Conservation (phyloP, 2,329 filamentous ascomycete species). For the Colletotrichum navitas region DNA sequence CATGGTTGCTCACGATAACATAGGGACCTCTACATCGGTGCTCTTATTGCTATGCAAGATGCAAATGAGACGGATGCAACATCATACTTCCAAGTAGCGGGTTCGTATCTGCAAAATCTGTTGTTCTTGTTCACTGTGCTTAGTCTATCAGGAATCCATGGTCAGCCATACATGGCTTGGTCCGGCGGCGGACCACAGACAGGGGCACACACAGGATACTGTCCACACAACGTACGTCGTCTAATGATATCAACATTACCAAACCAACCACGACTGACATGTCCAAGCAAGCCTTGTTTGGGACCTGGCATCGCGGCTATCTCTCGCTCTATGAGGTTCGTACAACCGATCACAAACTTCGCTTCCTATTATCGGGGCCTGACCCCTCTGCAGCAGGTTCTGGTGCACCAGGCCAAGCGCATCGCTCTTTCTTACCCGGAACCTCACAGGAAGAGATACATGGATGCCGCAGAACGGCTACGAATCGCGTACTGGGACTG, state of each 20-base stretch:
- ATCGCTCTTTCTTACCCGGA: constrained; percentile 43
- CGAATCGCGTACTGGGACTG: constrained; percentile 69
- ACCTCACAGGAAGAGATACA: constrained; percentile 49
- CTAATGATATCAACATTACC: neutral
- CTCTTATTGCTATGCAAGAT: constrained; percentile 66
- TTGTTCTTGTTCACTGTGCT: neutral
- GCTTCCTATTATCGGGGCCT: neutral
- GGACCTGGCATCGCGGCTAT: constrained; percentile 44
- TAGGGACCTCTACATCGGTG: constrained; percentile 68
- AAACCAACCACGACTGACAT: constrained; percentile 52
- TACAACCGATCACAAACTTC: constrained; percentile 44
- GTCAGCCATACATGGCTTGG: constrained; percentile 70
- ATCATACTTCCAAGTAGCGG: constrained; percentile 73
- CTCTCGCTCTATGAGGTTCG: constrained; percentile 48
- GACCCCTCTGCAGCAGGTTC: constrained; percentile 44
- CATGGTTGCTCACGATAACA: neutral
- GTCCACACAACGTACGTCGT: constrained; percentile 42
- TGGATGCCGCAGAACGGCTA: constrained; percentile 59
- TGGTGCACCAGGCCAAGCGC: constrained; percentile 45
- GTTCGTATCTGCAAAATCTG: constrained; percentile 51
- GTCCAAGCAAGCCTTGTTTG: constrained; percentile 53
- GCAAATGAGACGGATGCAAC: constrained; percentile 60
- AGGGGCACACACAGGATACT: constrained; percentile 37
- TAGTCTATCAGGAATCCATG: constrained; percentile 67
- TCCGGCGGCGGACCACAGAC: constrained; percentile 40